Conservation (phyloP, 208 protist genomes). For the Trypanosomatidae sp. region DNA sequence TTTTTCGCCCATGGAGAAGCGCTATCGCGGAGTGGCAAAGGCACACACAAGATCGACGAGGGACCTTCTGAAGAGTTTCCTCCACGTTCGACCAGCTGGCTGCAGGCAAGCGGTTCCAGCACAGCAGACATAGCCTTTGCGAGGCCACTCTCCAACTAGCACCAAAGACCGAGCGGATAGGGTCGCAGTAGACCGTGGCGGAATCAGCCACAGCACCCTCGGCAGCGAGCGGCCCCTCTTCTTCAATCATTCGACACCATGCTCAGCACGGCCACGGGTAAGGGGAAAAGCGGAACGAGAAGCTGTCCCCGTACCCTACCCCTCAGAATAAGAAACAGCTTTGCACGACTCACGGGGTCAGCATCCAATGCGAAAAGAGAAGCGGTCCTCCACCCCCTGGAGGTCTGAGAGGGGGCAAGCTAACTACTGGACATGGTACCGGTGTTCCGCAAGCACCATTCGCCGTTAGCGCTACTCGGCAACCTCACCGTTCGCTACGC, state of each 20-base stretch:
- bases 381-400: too few species aligned
- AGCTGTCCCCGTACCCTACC: too few species aligned
- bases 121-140: neutral
- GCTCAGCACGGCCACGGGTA: too few species aligned
- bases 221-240: too few species aligned
- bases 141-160: neutral
- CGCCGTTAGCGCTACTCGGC: neutral
- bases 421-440: neutral
- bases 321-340: too few species aligned
- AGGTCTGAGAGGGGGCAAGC: too few species aligned
- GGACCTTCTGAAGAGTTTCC: neutral
- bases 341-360: too few species aligned
- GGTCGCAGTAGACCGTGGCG: neutral
- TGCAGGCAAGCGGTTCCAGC: neutral
- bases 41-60: neutral
- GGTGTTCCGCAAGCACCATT: neutral
- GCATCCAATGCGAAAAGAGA: too few species aligned
- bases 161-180: neutral
- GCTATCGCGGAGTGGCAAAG: neutral
- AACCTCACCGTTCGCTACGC: too few species aligned
- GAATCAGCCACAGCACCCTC: too few species aligned
- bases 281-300: too few species aligned
- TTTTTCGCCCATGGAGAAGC: neutral
- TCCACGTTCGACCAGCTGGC: neutral
- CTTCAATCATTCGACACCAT: too few species aligned